phyloP scores from a whole-genome alignment of 129 eudicot genomes.

The Ambrosia trifida region DNA sequence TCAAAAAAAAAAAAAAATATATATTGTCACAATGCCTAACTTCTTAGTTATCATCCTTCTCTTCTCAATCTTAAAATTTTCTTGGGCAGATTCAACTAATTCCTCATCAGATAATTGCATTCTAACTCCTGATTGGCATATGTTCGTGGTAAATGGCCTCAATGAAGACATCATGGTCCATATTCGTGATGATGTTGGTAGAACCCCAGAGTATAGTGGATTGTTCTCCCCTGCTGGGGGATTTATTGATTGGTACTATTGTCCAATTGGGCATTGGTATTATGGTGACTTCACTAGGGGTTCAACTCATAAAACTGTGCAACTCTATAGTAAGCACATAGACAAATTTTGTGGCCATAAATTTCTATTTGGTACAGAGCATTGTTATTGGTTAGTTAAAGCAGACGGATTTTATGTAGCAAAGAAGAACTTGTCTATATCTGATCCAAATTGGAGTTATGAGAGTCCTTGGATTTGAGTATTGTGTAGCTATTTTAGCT shows the following conservation, averaged over 20 bases:
- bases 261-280: background rate
- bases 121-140: background rate
- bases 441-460: conserved; percentile 18
- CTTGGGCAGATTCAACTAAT: background rate
- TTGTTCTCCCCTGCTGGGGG: background rate
- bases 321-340: background rate
- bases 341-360: background rate
- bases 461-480: conserved; percentile 9
- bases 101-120: background rate
- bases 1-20: background rate
- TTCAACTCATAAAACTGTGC: background rate
- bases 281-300: background rate
- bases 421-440: background rate
- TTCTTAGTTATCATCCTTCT: background rate
- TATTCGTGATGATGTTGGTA: background rate
- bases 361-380: background rate
- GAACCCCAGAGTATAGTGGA: background rate
- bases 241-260: background rate
- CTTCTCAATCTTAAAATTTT: background rate
- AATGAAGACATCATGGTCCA: background rate
- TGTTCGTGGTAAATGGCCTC: background rate
- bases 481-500: background rate
- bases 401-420: conserved; percentile 22
- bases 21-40: background rate
- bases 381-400: conserved; percentile 24